Evolutionary conservation across 441 rosid species (phyloP).

Genomic region (Adansonia madagascariensis): DNA sequence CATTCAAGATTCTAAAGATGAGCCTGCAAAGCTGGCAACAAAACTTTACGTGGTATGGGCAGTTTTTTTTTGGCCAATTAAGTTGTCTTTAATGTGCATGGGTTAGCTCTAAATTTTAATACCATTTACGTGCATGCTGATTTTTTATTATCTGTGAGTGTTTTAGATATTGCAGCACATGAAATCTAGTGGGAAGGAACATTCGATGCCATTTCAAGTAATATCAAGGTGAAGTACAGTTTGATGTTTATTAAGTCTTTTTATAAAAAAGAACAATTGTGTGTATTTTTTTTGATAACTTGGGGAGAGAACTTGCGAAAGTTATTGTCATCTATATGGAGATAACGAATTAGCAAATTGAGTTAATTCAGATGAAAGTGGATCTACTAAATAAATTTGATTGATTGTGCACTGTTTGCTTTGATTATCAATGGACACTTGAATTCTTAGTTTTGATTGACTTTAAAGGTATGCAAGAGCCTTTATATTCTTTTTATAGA

Average conservation of each 20-base stretch:
- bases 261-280: not conserved
- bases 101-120: slow-evolving; percentile 25
- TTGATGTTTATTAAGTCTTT: not conserved
- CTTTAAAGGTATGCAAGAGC: not conserved
- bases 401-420: not conserved
- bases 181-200: slow-evolving; percentile 97
- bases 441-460: slow-evolving; percentile 12
- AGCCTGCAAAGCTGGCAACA: slow-evolving; percentile 93
- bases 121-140: slow-evolving; percentile 8
- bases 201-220: slow-evolving; percentile 99
- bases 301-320: slow-evolving; percentile 5
- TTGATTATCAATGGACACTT: not conserved
- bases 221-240: slow-evolving; percentile 74
- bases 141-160: slow-evolving; percentile 25
- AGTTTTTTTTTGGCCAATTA: slow-evolving; percentile 28
- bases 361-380: slow-evolving; percentile 15
- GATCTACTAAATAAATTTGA: slow-evolving; percentile 3
- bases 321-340: slow-evolving; percentile 18
- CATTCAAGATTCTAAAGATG: slow-evolving; percentile 96
- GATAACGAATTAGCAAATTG: not conserved
- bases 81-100: slow-evolving; percentile 21
- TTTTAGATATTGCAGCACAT: slow-evolving; percentile 94
- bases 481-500: not conserved
- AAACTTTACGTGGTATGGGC: slow-evolving; percentile 86
- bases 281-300: not conserved